Base-by-base conservation (phyloP, 768 basidiomycete species). In the Podaxis carcinomalis region DNA sequence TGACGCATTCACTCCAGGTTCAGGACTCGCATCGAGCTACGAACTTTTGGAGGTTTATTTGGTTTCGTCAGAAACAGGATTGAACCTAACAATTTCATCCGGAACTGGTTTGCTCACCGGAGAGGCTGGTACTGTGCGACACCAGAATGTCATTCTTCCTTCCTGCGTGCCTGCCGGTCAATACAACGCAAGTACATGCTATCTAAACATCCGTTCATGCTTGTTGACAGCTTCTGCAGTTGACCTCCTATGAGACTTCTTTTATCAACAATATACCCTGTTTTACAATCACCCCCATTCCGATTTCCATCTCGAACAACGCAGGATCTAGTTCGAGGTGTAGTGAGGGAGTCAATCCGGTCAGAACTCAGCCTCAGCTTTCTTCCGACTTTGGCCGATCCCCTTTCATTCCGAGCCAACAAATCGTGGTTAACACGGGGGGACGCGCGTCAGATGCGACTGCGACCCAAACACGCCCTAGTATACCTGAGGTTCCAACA, bases 231-330 rank as follows among this genome's bases (percentile, higher is more conserved):
- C 14, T 21, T 25, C 19, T 39, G 11, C 56, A 83, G 81, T 66
- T 81, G 40, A 82, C 80, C 1, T 72, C 80, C 51, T 81, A 83
- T 62, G 81, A 83, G 63, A 62, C 66, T 3, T 75, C 76, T 2
- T 68, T 69, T 25, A 67, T 77, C 39, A 68, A 77, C 32, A 68
- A 67, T 27, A 52, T 67, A 23, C 64, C 65, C 10, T 74, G 67
- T 61, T 81, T 78, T 59, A 67, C 74, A 19, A 79, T 81, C 58
- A 79, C 78, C 13, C 71, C 76, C 2, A 68, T 81, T 21, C 70
- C 75, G 2, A 66, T 80, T 11, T 67, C 67, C 3, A 67, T 81
- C 35, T 57, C 68, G 28, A 78, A 77, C 62, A 40, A 63, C 16
- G 64, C 61, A 44, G 66, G 67, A 23, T 64, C 72, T 10, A 64